phyloP scores from a whole-genome alignment of 495 filamentous ascomycete species.

The Penicillium alfredii region DNA sequence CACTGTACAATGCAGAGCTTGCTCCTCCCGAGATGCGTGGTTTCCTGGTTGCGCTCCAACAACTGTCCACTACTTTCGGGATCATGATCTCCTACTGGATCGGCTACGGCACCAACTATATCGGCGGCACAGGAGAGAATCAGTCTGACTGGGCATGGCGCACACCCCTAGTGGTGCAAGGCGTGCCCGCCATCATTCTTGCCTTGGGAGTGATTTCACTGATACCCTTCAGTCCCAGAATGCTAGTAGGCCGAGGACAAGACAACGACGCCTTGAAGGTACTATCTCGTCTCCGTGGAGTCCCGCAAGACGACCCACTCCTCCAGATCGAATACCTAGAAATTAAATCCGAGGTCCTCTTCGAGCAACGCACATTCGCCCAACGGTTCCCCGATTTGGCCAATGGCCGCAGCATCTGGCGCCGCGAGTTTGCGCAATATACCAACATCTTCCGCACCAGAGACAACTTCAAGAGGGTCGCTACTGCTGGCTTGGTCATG shows the following conservation, averaged over 20 bases:
- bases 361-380: constrained; percentile 62
- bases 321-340: constrained; percentile 72
- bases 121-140: constrained; percentile 50
- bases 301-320: constrained; percentile 50
- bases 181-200: constrained; percentile 47
- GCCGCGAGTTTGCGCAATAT: constrained; percentile 1
- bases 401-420: background rate
- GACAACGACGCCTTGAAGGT: constrained; percentile 56
- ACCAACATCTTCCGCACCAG: constrained; percentile 26
- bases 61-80: constrained; percentile 67
- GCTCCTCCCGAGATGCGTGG: constrained; percentile 51
- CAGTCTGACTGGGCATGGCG: constrained; percentile 62
- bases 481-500: constrained; percentile 2
- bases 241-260: constrained; percentile 59
- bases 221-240: constrained; percentile 66
- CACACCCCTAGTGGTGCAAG: constrained; percentile 51
- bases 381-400: constrained; percentile 60
- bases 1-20: constrained; percentile 42
- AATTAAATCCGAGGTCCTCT: constrained; percentile 65
- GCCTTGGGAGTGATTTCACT: constrained; percentile 59
- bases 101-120: constrained; percentile 58
- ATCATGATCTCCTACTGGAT: constrained; percentile 78
- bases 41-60: constrained; percentile 64
- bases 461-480: background rate
- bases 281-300: constrained; percentile 54